A percentile compares a stretch with the other conserved stretches of the same genome.
Conservation (phyloP, 192 early-diverging fungal genomes). For the Linnemannia zychae region DNA sequence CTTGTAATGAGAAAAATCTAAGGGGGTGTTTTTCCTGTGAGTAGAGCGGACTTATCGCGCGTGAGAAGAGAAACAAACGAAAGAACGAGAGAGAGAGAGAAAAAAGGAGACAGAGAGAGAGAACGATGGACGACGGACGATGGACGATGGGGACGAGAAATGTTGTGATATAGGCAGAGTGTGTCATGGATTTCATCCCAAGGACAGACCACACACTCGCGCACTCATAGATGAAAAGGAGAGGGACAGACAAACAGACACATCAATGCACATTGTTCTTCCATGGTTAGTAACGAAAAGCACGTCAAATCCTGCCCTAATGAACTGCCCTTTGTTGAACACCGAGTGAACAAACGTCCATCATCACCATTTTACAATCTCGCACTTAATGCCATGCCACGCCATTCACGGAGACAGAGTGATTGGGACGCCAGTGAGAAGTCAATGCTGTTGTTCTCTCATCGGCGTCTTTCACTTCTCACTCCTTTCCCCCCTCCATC, state of each 20-base stretch:
- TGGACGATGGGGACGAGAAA: background rate
- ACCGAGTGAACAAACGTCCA: background rate
- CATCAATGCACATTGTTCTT: background rate
- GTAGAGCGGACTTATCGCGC: background rate
- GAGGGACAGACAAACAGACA: background rate
- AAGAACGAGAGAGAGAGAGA: background rate
- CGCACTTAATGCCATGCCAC: background rate
- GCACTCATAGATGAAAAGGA: background rate
- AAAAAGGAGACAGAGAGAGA: slow-evolving; percentile 10
- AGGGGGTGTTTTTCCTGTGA: background rate
- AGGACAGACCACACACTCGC: background rate
- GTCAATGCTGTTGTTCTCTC: too few species aligned
- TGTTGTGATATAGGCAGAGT: background rate
- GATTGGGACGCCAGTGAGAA: too few species aligned
- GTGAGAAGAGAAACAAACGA: background rate
- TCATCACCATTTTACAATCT: background rate
- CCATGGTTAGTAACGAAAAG: background rate
- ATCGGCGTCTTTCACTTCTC: background rate
- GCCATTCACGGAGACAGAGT: background rate
- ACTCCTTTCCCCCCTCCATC: background rate
- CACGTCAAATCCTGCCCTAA: background rate
- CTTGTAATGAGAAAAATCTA: background rate
- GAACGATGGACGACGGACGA: background rate
- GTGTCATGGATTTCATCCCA: background rate
- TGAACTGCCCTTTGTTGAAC: background rate